phyloP scores from a whole-genome alignment of 129 eudicot genomes.

The Smallanthus sonchifolius region DNA sequence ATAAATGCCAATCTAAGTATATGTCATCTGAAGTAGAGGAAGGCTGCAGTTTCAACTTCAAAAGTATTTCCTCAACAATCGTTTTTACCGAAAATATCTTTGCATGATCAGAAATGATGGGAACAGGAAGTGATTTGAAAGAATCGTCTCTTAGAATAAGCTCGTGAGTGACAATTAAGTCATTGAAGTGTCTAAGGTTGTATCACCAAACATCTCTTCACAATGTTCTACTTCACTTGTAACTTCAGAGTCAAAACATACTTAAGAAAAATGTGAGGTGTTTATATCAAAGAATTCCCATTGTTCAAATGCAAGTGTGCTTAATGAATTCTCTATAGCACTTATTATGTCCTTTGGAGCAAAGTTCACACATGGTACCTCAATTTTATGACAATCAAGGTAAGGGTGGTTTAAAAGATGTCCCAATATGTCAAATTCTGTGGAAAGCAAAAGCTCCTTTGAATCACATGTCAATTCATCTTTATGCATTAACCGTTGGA shows the following conservation, averaged over 20 bases:
- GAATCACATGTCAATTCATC: conserved; percentile 33
- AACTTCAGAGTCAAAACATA: conserved; percentile 24
- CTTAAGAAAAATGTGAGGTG: conserved; percentile 29
- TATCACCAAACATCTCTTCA: conserved; percentile 49
- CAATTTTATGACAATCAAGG: conserved; percentile 26
- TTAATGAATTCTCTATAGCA: conserved; percentile 33
- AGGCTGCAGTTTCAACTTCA: conserved; percentile 54
- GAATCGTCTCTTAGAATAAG: conserved; percentile 62
- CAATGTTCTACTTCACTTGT: conserved; percentile 37
- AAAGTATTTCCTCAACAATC: conserved; percentile 39
- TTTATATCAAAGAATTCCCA: conserved; percentile 43
- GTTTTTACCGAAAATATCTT: conserved; percentile 33
- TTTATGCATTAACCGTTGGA: conserved; percentile 32
- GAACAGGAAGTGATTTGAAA: conserved; percentile 81
- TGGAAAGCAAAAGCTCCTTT: conserved; percentile 50
- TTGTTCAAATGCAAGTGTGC: conserved; percentile 49
- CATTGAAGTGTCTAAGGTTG: conserved; percentile 40
- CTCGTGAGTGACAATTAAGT: conserved; percentile 65
- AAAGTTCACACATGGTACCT: conserved; percentile 20
- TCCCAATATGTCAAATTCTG: conserved; percentile 50
- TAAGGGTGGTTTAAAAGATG: conserved; percentile 34
- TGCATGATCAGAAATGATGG: conserved; percentile 50
- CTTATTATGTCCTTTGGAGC: conserved; percentile 37
- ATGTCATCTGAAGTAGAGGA: conserved; percentile 76
- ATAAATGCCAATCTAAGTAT: conserved; percentile 80